Base-by-base conservation (phyloP, 345 rosid species). In the Gossypium arboreum region DNA sequence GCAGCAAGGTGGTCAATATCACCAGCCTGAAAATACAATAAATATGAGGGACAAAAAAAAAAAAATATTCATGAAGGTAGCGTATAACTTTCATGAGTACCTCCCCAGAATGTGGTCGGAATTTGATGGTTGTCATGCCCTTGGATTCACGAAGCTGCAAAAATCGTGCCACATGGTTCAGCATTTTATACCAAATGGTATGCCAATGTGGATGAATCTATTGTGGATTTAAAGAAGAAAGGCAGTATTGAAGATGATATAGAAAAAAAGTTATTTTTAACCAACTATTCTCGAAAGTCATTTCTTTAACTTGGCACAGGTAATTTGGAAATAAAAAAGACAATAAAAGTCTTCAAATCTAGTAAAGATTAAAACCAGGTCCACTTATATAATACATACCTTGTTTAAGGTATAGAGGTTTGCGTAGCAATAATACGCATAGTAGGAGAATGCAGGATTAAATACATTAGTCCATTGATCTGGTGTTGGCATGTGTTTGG, bases 401-500 rank as follows among this genome's bases (percentile, higher is more conserved):
- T 96, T 96, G 79, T 96, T 96, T 84, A 96, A 79, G 2, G 92
- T 89, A 85, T 93, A 88, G 64, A 96, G 92, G 81, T 96, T 96
- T 68, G 98, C 97, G 61, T 96, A 96, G 76, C 98, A 96, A 78
- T 96, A 96, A 80, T 96, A 93, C 13, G 76, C 94, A 79, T 96
- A 96, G 82, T 96, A 96, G 8, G 99, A 93, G 83, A 76, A 96
- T 18, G 99, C 97, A 71, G 99, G 99, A 80, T 96, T 96, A 83
- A 90, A 96, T 22, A 85, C 94, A 58, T 96, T 96, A 69, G 97
- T 96, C 99, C 99, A 96, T 72, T 96, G 94, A 76, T 83, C 87
- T n/a, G 99, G 99, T 43, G 99, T 93, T 60, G 99, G 98, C 99
- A 96, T 96, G 87, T 96, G 99, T 81, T 96, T 96, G 8, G 98